phyloP scores from a whole-genome alignment of 257 asterid species.

The Echium plantagineum region DNA sequence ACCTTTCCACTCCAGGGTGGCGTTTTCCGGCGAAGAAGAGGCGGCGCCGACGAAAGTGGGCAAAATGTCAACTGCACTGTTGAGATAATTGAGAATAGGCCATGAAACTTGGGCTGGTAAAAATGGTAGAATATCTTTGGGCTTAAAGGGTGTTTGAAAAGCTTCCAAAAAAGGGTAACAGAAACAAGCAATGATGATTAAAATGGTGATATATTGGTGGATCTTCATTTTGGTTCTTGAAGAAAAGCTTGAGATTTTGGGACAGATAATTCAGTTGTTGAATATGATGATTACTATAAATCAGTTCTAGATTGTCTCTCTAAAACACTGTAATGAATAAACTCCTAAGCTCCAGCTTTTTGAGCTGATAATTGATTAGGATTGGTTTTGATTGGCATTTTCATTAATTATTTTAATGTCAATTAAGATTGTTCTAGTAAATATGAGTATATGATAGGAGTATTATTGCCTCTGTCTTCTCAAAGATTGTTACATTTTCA shows the following conservation, averaged over 20 bases:
- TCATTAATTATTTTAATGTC: too few relatives aligned
- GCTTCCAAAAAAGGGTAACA: slow-evolving; percentile 14
- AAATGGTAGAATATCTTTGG: slow-evolving; percentile 50
- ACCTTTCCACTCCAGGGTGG: slow-evolving; percentile 54
- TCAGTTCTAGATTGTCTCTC: too few relatives aligned
- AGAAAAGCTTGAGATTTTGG: not conserved
- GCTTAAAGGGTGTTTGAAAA: slow-evolving; percentile 36
- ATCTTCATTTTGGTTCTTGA: slow-evolving; percentile 5
- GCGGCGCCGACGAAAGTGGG: slow-evolving; percentile 76
- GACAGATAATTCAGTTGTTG: not conserved
- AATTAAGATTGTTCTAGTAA: too few relatives aligned
- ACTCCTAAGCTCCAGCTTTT: too few relatives aligned
- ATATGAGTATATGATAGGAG: too few relatives aligned
- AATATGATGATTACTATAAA: too few relatives aligned
- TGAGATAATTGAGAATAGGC: slow-evolving; percentile 49
- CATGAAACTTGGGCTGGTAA: slow-evolving; percentile 61
- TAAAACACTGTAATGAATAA: too few relatives aligned
- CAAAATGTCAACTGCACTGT: slow-evolving; percentile 61
- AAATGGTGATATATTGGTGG: slow-evolving; percentile 15
- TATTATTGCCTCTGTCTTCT: too few relatives aligned
- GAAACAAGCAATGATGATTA: slow-evolving; percentile 18
- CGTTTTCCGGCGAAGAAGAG: slow-evolving; percentile 22
- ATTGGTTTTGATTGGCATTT: too few relatives aligned
- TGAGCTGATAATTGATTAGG: too few relatives aligned
- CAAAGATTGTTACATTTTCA: too few relatives aligned